Base-by-base conservation (phyloP, 345 rosid genomes). In the Punica granatum region DNA sequence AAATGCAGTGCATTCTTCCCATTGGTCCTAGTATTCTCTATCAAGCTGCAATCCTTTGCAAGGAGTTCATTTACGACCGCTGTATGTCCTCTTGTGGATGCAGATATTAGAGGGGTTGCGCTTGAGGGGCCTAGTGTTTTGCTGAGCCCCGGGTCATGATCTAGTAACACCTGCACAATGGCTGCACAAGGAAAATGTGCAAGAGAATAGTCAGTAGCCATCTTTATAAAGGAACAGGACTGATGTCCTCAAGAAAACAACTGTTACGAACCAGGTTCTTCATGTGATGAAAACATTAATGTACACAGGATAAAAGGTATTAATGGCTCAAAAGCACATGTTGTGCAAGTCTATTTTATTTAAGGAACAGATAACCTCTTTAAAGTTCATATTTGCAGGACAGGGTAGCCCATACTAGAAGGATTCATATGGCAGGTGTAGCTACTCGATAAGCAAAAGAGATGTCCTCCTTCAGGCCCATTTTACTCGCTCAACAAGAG, bases 1-100 rank as follows among this genome's bases (percentile, higher is more conserved):
- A 89, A 78, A 83, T 94, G 99, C 85, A 94, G 79, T 0, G 96
- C 96, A 60, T 94, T 89, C 78, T 87, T 94, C 64, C 96, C 89
- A 72, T 94, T 94, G 36, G 98, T 84, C 78, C 87, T 86, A 26
- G 96, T 67, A 63, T 79, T 76, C 65, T 88, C 95, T 34, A 94
- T 72, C 78, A 94, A 82, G 80, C 86, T 75, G 71, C 81, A 85
- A 68, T 93, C 95, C 76, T 87, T 91, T 34, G 88, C 83, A 66
- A 94, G 80, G 51, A 94, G 78, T 75, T 89, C 93, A 72, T 78
- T 80, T 65, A 94, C 98, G 13, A 94, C 96, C 67, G 83, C 85
- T 60, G 90, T 84, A 76, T 94, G 98, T 39, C 99, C 99, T 77
- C 90, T 84, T 69, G 85, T 81, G 65, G 99, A 92, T 18, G 99